Evolutionary conservation across 768 basidiomycete genomes (phyloP).

Genomic region (Boletellus ananas): DNA sequence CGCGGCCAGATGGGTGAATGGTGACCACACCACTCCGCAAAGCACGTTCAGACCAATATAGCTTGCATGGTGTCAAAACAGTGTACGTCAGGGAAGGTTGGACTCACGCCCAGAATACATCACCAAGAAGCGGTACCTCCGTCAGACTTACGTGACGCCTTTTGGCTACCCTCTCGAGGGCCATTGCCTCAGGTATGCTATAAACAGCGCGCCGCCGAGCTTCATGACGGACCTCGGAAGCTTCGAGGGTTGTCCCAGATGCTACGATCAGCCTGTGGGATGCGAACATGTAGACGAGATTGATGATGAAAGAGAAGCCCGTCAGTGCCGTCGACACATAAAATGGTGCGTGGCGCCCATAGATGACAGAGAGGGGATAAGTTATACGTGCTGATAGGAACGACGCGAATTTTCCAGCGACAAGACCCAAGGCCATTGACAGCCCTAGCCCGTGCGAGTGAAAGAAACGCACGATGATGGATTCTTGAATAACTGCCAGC

Average conservation of each 20-base stretch:
- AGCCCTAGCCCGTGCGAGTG: slow-evolving; percentile 69
- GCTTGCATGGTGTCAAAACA: slow-evolving; percentile 31
- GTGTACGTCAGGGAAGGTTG: neutral
- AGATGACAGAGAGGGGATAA: slow-evolving; percentile 67
- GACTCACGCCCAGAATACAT: slow-evolving; percentile 74
- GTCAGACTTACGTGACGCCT: slow-evolving; percentile 59
- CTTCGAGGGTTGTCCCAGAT: slow-evolving; percentile 61
- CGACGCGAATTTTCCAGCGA: slow-evolving; percentile 75
- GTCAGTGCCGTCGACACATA: slow-evolving; percentile 63
- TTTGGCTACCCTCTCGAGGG: slow-evolving; percentile 60
- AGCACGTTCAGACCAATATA: slow-evolving; percentile 74
- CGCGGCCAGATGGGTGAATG: slow-evolving; percentile 75
- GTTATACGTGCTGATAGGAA: slow-evolving; percentile 74
- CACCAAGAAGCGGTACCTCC: slow-evolving; percentile 64
- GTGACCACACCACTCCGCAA: slow-evolving; percentile 74
- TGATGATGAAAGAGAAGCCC: slow-evolving; percentile 61
- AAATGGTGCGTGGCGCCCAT: slow-evolving; percentile 71
- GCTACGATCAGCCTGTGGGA: slow-evolving; percentile 63
- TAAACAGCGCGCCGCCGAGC: slow-evolving; percentile 43
- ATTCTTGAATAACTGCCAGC: slow-evolving; percentile 78
- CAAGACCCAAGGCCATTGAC: slow-evolving; percentile 78
- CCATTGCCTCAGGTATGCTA: slow-evolving; percentile 54
- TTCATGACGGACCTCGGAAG: slow-evolving; percentile 55
- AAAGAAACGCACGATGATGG: slow-evolving; percentile 82
- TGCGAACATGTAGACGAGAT: slow-evolving; percentile 60